Evolutionary conservation across 352 stramenopile species (phyloP), one percentile per base, ranked within the genome.

Genomic region (Globisporangium apiculatum): DNA sequence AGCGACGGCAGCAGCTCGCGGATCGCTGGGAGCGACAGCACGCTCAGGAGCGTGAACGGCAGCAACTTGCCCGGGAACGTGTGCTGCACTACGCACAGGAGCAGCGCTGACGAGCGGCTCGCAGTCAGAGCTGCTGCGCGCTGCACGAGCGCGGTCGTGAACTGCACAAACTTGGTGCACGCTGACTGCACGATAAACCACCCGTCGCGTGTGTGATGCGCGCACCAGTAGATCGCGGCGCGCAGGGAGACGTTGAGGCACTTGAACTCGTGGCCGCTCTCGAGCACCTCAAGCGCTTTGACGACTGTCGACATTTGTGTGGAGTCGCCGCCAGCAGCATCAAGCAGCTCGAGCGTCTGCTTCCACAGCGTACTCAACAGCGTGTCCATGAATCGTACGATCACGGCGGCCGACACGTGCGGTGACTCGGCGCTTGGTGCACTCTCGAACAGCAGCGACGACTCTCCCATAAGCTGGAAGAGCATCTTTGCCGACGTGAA

Each of bases 401-500:
- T 55, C 14, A 75, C 48, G 5, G 36, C 37, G 12, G 66, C 61
- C 9, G 64, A 53, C 18, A 49, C n/a, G 14, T n/a, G 58, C 41
- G 57, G 62, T 41, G 62, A 65, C 14, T 51, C 58, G 40, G 49
- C 35, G 11, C 4, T 24, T 14, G 12, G n/a, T 4, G 53, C 57
- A 43, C 53, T 53, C 38, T 57, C 60, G 7, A 76, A 73, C 2
- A 75, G 58, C 0, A 54, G 18, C 11, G 60, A 49, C 6, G 75
- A 68, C 54, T 92, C 81, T 48, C 45, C 72, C 68, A 92, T 90
- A 3, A 95, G 63, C 50, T 90, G 75, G 60, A 93, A 95, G 6
- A 95, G 62, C 74, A 89, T 93, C 56, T 91, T 91, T 12, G 78
- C 67, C 38, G 81, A 89, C 18, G 83, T 88, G 57, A 95, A 93